Evolutionary conservation across 768 basidiomycete genomes (phyloP), one percentile per base, ranked within the genome.

Genomic region (Xerocomellus amylosporus): DNA sequence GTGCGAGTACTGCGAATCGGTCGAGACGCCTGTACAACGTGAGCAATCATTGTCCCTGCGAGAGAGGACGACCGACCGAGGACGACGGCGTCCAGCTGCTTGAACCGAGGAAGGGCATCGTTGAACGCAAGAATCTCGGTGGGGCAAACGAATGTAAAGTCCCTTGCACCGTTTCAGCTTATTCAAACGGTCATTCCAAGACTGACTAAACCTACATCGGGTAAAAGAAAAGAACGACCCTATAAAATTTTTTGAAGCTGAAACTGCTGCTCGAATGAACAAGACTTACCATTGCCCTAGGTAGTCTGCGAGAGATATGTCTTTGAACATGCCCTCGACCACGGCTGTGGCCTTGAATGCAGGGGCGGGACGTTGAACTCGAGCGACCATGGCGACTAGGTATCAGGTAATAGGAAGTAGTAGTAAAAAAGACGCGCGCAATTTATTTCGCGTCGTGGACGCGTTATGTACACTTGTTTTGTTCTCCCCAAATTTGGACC

Each of bases 91-190:
- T 86, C 82, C 58, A 94, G 75, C 49, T 79, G 79, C 50, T 83
- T 77, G 78, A 96, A 93, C 57, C 80, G 77, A 48, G 83, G 68
- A 31, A 96, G 81, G 9, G 91, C 87, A 57, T 92, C 90, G 71
- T 96, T 93, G 81, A 94, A 97, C 2, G 93, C 94, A 44, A 95
- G 82, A 67, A 97, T 95, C 73, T 96, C 94, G 53, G 93, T 94
- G n/a, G 92, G 92, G 75, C 92, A 95, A 63, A 90, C 89, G 61
- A 90, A 90, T 37, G 90, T 91, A 73, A 90, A 92, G 66, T 90
- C 88, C 78, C 88, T 92, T 24, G 51, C 8, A 10, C 22, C 12
- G 30, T n/a, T 15, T 59, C 41, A 58, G 41, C 26, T 17, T 28
- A 36, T 28, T 24, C 34, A 1, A 13, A 40, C 24, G 4, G 19